phyloP scores from a whole-genome alignment of 2,329 filamentous ascomycete genomes.

The Pseudogymnoascus sp. region DNA sequence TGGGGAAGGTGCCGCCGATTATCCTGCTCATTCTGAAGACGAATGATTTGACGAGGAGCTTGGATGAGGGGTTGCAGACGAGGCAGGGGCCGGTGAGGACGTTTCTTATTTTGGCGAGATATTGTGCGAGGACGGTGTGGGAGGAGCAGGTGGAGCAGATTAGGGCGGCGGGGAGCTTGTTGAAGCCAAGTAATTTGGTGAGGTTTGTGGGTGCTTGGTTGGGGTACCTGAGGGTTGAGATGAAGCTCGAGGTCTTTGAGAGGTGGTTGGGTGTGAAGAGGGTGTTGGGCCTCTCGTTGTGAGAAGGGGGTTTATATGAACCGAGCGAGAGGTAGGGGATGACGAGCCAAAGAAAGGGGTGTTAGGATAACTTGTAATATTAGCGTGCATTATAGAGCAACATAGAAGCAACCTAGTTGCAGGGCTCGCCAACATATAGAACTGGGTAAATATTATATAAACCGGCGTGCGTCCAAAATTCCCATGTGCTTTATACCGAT shows the following conservation, averaged over 20 bases:
- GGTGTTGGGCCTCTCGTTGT: conserved; percentile 25
- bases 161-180: conserved; percentile 41
- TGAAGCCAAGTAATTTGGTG: conserved; percentile 49
- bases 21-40: conserved; percentile 96
- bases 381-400: conserved; percentile 2
- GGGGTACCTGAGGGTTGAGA: conserved; percentile 49
- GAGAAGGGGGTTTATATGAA: neutral
- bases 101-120: conserved; percentile 61
- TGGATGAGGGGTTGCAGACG: conserved; percentile 85
- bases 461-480: neutral
- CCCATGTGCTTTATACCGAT: neutral
- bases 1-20: conserved; percentile 82
- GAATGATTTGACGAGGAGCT: conserved; percentile 86
- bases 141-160: conserved; percentile 55
- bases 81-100: conserved; percentile 55
- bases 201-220: conserved; percentile 48
- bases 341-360: neutral
- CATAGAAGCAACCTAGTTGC: conserved; percentile 2
- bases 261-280: conserved; percentile 50
- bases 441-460: neutral
- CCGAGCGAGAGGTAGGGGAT: neutral
- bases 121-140: conserved; percentile 59
- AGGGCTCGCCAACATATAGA: neutral
- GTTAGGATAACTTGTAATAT: neutral
- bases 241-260: conserved; percentile 57